Evolutionary conservation across 768 basidiomycete genomes (phyloP).

Genomic region (Mycena epipterygia): DNA sequence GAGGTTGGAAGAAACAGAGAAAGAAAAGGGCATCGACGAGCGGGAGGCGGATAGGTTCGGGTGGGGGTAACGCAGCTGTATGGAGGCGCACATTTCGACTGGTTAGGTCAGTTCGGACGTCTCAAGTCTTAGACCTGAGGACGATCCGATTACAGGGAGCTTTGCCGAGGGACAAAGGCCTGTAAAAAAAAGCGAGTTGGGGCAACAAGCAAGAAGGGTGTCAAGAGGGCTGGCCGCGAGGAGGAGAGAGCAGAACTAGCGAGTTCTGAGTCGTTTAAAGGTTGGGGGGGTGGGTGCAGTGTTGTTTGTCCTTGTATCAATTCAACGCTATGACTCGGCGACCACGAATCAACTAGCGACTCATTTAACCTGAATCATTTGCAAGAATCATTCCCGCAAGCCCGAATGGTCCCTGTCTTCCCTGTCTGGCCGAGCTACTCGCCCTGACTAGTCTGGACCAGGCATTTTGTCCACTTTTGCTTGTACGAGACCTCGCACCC

Average conservation of each 20-base stretch:
- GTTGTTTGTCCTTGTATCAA: background rate
- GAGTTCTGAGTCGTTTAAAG: slow-evolving; percentile 8
- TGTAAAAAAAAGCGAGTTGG: slow-evolving; percentile 20
- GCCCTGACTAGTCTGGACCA: too few relatives aligned
- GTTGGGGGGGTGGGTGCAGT: background rate
- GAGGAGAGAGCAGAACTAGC: background rate
- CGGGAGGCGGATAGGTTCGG: slow-evolving; percentile 42
- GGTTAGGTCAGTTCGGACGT: slow-evolving; percentile 25
- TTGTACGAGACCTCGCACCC: background rate
- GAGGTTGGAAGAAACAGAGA: slow-evolving; percentile 31
- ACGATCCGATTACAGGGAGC: slow-evolving; percentile 38
- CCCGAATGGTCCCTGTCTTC: background rate
- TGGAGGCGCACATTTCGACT: slow-evolving; percentile 35
- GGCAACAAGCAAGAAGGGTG: slow-evolving; percentile 8
- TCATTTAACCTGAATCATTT: too few relatives aligned
- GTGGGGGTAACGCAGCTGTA: slow-evolving; percentile 40
- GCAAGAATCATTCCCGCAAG: background rate
- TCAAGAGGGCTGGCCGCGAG: background rate
- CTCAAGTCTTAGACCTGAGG: slow-evolving; percentile 36
- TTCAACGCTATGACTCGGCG: background rate
- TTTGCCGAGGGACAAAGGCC: slow-evolving; percentile 37
- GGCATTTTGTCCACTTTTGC: background rate
- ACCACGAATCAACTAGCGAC: too few relatives aligned
- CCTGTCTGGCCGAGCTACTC: too few relatives aligned
- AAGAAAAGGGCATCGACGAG: slow-evolving; percentile 38